Evolutionary conservation across 2,329 filamentous ascomycete species (phyloP).

Genomic region (Talaromyces amestolkiae): DNA sequence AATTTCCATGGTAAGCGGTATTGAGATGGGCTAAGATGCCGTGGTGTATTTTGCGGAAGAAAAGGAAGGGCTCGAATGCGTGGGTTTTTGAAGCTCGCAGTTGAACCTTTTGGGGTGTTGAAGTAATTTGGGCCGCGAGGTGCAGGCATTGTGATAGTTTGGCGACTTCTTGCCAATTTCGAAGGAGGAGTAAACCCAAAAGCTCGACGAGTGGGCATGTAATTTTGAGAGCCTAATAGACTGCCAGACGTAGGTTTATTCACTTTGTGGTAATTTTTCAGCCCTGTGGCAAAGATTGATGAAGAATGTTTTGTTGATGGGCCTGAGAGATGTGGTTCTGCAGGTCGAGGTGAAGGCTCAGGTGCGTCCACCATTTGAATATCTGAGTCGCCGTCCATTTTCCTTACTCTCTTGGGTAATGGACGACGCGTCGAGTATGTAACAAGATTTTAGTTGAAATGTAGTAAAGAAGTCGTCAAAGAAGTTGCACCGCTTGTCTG

Average conservation of each 20-base stretch:
- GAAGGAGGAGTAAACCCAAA: not conserved
- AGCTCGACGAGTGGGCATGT: not conserved
- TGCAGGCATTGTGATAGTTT: not conserved
- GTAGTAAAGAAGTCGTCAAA: not conserved
- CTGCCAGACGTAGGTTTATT: not conserved
- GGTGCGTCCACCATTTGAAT: not conserved
- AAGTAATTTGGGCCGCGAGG: not conserved
- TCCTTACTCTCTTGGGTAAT: not conserved
- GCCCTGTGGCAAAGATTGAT: not conserved
- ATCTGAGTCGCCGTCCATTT: constrained; percentile 5
- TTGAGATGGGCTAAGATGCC: not conserved
- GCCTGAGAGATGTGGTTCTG: not conserved
- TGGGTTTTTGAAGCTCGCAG: not conserved
- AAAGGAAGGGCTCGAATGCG: not conserved
- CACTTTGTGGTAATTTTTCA: not conserved
- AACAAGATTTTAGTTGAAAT: not conserved
- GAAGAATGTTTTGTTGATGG: not conserved
- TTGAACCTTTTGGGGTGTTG: not conserved
- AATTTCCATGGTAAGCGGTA: not conserved
- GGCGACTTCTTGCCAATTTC: not conserved
- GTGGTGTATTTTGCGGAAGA: not conserved
- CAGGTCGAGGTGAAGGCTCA: not conserved
- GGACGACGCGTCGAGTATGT: not conserved
- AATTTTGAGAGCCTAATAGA: not conserved
- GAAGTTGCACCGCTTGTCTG: not conserved